These are phyloP conservation scores for Aspergillus bridgeri DNA, from an alignment of 495 filamentous ascomycete genomes.

Conservation along the genomic window DNA sequence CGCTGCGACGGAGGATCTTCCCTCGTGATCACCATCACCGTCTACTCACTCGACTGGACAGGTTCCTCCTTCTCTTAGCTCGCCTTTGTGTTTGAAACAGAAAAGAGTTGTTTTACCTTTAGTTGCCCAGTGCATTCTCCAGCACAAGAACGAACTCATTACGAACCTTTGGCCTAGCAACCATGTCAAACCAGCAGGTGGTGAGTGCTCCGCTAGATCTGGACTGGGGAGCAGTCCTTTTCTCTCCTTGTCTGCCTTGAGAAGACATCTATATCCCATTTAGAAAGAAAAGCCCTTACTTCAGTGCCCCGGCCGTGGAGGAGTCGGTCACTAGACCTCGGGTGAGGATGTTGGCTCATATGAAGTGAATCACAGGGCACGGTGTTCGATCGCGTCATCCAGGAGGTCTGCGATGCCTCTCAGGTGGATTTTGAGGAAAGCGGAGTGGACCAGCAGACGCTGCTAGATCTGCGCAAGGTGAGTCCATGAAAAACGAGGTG, in stretches of 20 bases:
- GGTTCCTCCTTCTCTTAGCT: not conserved
- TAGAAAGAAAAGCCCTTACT: too few species aligned
- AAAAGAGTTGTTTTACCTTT: not conserved
- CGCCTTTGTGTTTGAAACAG: not conserved
- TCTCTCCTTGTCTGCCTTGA: not conserved
- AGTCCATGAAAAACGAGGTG: constrained; percentile 28
- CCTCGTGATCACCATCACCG: constrained; percentile 10
- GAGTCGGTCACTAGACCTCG: not conserved
- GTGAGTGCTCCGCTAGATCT: constrained; percentile 46
- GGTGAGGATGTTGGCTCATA: constrained; percentile 27
- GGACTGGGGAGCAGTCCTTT: constrained; percentile 1
- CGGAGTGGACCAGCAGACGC: constrained; percentile 79
- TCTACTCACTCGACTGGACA: constrained; percentile 12
- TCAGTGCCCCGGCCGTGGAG: too few species aligned
- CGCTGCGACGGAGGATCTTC: constrained; percentile 14
- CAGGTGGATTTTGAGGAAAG: constrained; percentile 95
- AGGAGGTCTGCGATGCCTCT: constrained; percentile 83
- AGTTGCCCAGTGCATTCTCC: not conserved
- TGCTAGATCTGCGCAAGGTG: constrained; percentile 82
- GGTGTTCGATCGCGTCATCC: constrained; percentile 87
- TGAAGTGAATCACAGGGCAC: constrained; percentile 53
- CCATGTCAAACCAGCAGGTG: constrained; percentile 64
- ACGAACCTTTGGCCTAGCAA: constrained; percentile 14
- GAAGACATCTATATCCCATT: not conserved
- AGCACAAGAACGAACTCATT: constrained; percentile 7